phyloP scores from a whole-genome alignment of 306 rosid species.

The Prunus fruticosa region DNA sequence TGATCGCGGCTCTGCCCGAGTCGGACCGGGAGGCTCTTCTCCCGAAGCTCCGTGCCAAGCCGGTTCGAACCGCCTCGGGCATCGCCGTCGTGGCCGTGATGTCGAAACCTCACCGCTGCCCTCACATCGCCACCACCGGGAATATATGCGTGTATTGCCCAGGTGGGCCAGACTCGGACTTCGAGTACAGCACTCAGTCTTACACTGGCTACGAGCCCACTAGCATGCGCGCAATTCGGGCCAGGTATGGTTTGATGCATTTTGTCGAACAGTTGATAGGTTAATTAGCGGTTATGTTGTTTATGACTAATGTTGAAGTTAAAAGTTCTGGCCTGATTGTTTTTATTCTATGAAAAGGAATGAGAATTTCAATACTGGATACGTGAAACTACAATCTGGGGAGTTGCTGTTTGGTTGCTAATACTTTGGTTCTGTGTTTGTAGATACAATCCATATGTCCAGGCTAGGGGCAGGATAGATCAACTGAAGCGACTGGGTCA shows the following conservation, averaged over 20 bases:
- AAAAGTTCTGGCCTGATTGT: not conserved
- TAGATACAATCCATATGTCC: conserved; percentile 98
- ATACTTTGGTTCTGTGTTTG: conserved; percentile 13
- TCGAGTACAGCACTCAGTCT: conserved; percentile 95
- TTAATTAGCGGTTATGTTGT: not conserved
- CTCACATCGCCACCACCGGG: conserved; percentile 94
- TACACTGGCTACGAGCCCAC: conserved; percentile 99
- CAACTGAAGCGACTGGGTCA: conserved; percentile 99
- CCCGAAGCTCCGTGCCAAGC: conserved; percentile 93
- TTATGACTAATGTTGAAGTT: not conserved
- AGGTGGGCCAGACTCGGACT: conserved; percentile 94
- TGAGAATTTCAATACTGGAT: not conserved
- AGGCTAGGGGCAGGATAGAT: conserved; percentile 94
- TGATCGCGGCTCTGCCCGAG: conserved; percentile 92
- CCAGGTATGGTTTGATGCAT: conserved; percentile 49
- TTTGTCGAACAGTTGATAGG: not conserved
- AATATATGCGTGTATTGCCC: conserved; percentile 97
- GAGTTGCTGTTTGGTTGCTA: not conserved
- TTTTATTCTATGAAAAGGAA: not conserved
- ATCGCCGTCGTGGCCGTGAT: conserved; percentile 96
- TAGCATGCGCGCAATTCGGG: conserved; percentile 98
- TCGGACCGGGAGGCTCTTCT: conserved; percentile 79
- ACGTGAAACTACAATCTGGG: not conserved
- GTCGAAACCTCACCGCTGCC: conserved; percentile 98
- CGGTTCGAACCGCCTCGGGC: conserved; percentile 93